These are phyloP conservation scores for Vigna mungo DNA, from an alignment of 306 rosid genomes.

Conservation along the genomic window DNA sequence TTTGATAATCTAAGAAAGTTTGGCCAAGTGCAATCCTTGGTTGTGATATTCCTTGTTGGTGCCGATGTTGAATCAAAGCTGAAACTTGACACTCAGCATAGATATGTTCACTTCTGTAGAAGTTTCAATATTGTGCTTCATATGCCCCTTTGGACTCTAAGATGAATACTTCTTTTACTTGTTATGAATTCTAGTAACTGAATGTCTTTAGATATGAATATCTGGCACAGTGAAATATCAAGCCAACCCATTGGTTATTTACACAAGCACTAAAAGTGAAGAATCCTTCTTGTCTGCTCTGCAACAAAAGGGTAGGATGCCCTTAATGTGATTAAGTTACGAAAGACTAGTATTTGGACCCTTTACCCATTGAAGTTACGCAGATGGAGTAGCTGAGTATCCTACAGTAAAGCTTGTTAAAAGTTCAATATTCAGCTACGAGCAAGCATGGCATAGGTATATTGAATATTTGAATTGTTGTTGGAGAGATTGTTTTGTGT, in stretches of 20 bases:
- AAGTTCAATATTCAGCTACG: slow-evolving; percentile 92
- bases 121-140: slow-evolving; percentile 13
- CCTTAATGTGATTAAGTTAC: slow-evolving; percentile 35
- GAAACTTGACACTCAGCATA: slow-evolving; percentile 33
- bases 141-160: slow-evolving; percentile 15
- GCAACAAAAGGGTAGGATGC: slow-evolving; percentile 77
- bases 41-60: slow-evolving; percentile 37
- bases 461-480: slow-evolving; percentile 19
- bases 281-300: slow-evolving; percentile 91
- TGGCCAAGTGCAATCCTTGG: not conserved
- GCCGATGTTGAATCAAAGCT: slow-evolving; percentile 37
- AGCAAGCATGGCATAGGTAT: slow-evolving; percentile 99
- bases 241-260: slow-evolving; percentile 85
- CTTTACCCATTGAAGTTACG: slow-evolving; percentile 54
- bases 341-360: slow-evolving; percentile 37
- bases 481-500: slow-evolving; percentile 11
- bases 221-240: slow-evolving; percentile 85
- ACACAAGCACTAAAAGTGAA: slow-evolving; percentile 90
- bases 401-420: slow-evolving; percentile 85
- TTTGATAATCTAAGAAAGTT: not conserved
- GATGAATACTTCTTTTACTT: slow-evolving; percentile 13
- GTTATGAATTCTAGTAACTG: slow-evolving; percentile 32
- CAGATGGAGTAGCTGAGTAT: slow-evolving; percentile 76
- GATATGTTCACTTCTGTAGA: slow-evolving; percentile 16
- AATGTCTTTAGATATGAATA: slow-evolving; percentile 43